A percentile compares a stretch with the other conserved stretches of the same genome.
These are phyloP conservation scores for Phytophthora ramorum DNA, from an alignment of 352 stramenopile genomes.

Conservation along the genomic window DNA sequence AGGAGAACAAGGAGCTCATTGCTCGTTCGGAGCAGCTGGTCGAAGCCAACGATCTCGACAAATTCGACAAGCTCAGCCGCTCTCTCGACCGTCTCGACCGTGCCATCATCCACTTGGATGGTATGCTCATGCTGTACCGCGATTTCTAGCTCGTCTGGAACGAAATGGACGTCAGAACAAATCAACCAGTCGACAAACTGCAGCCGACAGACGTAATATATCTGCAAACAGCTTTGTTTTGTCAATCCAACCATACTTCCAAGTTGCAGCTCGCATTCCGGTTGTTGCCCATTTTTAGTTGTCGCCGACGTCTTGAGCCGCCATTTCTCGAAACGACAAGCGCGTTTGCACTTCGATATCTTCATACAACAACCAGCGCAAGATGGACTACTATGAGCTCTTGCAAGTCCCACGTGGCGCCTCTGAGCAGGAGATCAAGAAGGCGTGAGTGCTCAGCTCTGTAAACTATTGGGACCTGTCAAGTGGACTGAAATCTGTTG, in stretches of 20 bases:
- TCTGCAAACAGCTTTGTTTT: constrained; percentile 30
- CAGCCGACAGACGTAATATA: constrained; percentile 41
- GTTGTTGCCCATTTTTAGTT: constrained; percentile 29
- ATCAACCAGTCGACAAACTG: constrained; percentile 19
- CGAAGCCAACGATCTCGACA: constrained; percentile 84
- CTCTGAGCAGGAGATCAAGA: constrained; percentile 93
- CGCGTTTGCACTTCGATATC: background rate
- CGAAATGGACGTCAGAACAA: constrained; percentile 15
- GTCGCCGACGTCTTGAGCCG: constrained; percentile 3
- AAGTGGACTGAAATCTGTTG: constrained; percentile 1
- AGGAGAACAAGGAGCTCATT: constrained; percentile 91
- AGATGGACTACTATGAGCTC: constrained; percentile 93
- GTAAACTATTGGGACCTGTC: background rate
- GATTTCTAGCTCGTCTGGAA: constrained; percentile 69
- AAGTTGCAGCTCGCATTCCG: background rate
- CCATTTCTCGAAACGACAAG: constrained; percentile 36
- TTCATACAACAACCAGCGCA: background rate
- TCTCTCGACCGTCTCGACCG: constrained; percentile 86
- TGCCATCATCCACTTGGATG: constrained; percentile 82
- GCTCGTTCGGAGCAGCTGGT: constrained; percentile 88
- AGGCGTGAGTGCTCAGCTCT: constrained; percentile 55
- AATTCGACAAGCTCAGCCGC: constrained; percentile 89
- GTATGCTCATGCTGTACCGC: constrained; percentile 90
- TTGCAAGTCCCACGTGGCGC: constrained; percentile 85
- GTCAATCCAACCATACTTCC: constrained; percentile 4